These are phyloP conservation scores for Fusarium papillatum DNA, from an alignment of 2,329 filamentous ascomycete genomes.

Conservation along the genomic window DNA sequence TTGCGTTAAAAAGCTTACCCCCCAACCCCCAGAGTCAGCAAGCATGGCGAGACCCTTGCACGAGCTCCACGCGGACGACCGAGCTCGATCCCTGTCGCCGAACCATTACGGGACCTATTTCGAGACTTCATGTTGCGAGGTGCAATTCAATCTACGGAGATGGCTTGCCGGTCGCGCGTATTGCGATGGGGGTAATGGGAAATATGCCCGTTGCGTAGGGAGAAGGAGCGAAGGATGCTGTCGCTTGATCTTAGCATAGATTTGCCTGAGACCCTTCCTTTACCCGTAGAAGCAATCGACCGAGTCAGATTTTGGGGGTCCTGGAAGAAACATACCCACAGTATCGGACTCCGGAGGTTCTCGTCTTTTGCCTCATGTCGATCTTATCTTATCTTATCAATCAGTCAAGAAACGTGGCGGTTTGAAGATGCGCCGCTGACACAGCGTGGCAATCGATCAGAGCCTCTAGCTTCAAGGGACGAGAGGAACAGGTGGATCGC, in stretches of 20 bases:
- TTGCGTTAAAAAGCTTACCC: background rate
- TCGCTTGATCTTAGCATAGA: background rate
- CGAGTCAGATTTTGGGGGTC: background rate
- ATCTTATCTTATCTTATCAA: constrained; percentile 33
- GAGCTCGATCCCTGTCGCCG: background rate
- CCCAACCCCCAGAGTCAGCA: background rate
- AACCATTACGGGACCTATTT: background rate
- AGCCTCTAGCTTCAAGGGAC: background rate
- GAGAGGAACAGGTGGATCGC: background rate
- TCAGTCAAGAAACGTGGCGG: constrained; percentile 1
- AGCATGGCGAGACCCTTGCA: background rate
- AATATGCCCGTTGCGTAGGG: background rate
- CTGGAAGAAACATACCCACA: background rate
- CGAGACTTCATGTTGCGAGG: background rate
- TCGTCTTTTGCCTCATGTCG: background rate
- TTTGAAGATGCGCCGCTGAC: background rate
- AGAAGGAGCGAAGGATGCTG: background rate
- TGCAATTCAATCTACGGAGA: background rate
- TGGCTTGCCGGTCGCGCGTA: background rate
- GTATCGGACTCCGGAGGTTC: background rate
- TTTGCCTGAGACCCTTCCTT: background rate
- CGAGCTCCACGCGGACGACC: background rate
- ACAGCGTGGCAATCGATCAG: background rate
- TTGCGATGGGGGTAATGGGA: background rate
- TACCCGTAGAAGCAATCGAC: background rate